Evolutionary conservation across 1,284 basidiomycete species (phyloP), one percentile per base, ranked within the genome.

Genomic region (Athelia psychrophila): DNA sequence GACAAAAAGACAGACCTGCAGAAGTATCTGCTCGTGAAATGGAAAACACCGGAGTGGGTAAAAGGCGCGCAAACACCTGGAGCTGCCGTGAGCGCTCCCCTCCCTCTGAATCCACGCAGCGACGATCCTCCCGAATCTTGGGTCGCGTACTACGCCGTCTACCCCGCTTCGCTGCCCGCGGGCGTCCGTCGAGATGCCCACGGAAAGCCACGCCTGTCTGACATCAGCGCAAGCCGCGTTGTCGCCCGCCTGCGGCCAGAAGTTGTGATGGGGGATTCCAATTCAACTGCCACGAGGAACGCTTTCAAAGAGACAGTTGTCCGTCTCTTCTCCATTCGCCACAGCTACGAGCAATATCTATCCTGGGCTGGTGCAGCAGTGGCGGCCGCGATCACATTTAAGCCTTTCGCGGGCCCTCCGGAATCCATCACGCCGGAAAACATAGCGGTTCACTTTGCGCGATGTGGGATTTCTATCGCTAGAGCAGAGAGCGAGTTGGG

Each of bases 211-310:
- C 59, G 60, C 53, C 62, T 74, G 36, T 58, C 67, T 6, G 76
- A 78, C 57, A 68, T 77, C 57, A 67, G 61, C 49, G 75, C 75
- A 1, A 73, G 71, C 56, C 67, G 75, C 20, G 67, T 61, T 15
- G 70, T 76, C 18, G 74, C 76, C 3, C 73, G 71, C 18, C 67
- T 77, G 33, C 69, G 74, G 22, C 75, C 75, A 2, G 47, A 61
- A 5, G 60, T 70, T 8, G 24, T 13, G 44, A n/a, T 24, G 5
- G 44, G 24, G 19, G 44, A 46, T n/a, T n/a, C 16, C 44, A 46
- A n/a, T 25, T 18, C 44, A 13, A 20, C 16, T 22, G 25, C 44
- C 25, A n/a, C 44, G 8, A 5, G 22, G 6, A 23, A n/a, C 16
- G 16, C 18, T 6, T 46, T 23, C 44, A 42, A 42, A n/a, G 38